These are phyloP conservation scores for Trichoderma erinaceum DNA, from an alignment of 495 filamentous ascomycete genomes.

Conservation along the genomic window DNA sequence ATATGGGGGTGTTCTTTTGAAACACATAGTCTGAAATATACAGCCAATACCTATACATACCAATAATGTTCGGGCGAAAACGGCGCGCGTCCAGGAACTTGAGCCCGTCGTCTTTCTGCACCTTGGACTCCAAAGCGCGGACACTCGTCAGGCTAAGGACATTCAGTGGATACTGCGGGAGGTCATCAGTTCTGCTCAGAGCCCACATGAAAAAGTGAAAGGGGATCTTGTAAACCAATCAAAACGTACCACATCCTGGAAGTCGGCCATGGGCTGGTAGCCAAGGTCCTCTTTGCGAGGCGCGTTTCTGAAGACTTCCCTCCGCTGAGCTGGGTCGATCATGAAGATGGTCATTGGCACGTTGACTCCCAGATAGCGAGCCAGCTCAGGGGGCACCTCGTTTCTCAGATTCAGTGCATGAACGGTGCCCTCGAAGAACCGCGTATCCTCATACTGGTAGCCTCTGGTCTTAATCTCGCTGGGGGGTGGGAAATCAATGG, in stretches of 20 bases:
- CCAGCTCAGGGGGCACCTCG: slow-evolving; percentile 46
- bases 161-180: slow-evolving; percentile 68
- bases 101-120: slow-evolving; percentile 43
- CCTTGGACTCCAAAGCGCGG: slow-evolving; percentile 52
- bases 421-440: slow-evolving; percentile 74
- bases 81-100: slow-evolving; percentile 55
- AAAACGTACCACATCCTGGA: slow-evolving; percentile 67
- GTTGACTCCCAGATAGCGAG: slow-evolving; percentile 55
- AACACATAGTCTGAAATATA: neutral
- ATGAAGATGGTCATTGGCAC: slow-evolving; percentile 67
- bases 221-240: neutral
- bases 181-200: neutral
- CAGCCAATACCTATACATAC: slow-evolving; percentile 30
- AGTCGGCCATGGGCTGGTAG: slow-evolving; percentile 71
- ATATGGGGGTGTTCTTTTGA: neutral
- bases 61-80: slow-evolving; percentile 81
- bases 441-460: slow-evolving; percentile 58
- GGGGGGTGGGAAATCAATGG: slow-evolving; percentile 54
- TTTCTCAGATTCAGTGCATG: slow-evolving; percentile 52
- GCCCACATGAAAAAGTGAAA: neutral
- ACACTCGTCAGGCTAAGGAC: slow-evolving; percentile 70
- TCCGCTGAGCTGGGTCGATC: slow-evolving; percentile 51
- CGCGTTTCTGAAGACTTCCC: slow-evolving; percentile 70
- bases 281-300: slow-evolving; percentile 62
- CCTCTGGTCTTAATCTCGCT: slow-evolving; percentile 44